Percentiles rank a stretch among this genome's conserved stretches.
Conservation (phyloP, 306 rosid genomes). For the Amphicarpaea edgeworthii region DNA sequence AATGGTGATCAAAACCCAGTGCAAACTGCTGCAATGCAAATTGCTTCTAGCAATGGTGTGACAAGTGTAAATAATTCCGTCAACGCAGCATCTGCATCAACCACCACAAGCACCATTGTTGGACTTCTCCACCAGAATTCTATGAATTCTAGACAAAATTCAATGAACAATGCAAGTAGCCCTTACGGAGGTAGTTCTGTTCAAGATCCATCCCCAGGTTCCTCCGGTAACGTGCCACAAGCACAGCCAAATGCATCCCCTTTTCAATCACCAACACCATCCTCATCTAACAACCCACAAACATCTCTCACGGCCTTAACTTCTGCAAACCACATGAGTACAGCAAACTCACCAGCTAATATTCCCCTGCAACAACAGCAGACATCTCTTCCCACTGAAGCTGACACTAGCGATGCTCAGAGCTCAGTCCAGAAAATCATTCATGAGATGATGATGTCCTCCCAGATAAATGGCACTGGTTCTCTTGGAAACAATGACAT, state of each 20-base stretch:
- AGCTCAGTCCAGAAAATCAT: constrained; percentile 89
- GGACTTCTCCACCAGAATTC: constrained; percentile 98
- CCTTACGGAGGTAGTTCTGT: constrained; percentile 87
- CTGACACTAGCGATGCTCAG: constrained; percentile 79
- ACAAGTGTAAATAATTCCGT: constrained; percentile 68
- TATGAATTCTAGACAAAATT: constrained; percentile 81
- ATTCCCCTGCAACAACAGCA: constrained; percentile 88
- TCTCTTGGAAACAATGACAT: constrained; percentile 73
- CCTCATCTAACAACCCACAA: constrained; percentile 77
- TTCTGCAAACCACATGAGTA: constrained; percentile 72
- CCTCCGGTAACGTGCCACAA: constrained; percentile 73
- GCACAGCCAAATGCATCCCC: constrained; percentile 76
- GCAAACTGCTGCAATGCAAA: constrained; percentile 68
- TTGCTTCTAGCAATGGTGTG: constrained; percentile 78
- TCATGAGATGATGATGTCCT: constrained; percentile 80
- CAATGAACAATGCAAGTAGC: constrained; percentile 80
- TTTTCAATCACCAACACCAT: constrained; percentile 86
- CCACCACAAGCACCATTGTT: constrained; percentile 90
- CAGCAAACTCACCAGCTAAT: constrained; percentile 80
- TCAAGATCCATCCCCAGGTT: constrained; percentile 90
- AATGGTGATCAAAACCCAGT: constrained; percentile 63
- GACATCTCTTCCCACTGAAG: constrained; percentile 71
- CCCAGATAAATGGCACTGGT: constrained; percentile 65
- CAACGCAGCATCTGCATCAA: constrained; percentile 75
- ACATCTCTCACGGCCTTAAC: constrained; percentile 69